Base-by-base conservation (phyloP, 148 eudicot genomes). In the Vaccinium darrowii region DNA sequence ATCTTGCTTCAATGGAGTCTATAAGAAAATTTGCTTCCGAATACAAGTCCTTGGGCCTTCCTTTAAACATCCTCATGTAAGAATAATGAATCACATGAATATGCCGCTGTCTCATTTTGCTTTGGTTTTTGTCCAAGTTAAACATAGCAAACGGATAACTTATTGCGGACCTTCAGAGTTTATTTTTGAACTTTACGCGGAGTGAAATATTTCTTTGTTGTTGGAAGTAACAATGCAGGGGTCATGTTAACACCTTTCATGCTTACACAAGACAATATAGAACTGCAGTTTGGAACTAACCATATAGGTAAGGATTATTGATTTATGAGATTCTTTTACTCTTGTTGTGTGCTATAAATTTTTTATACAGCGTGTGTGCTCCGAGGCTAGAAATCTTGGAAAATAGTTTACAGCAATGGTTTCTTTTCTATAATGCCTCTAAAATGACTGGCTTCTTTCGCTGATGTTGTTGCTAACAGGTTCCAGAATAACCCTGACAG, bases 141-240 rank as follows among this genome's bases (percentile, higher is more conserved):
- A 30, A 65, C 33, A 27, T 21, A 27, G 1, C 53, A 30, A 30
- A 33, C 36, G 36, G 36, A 33, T 33, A 33, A 33, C 36, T n/a
- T 53, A 10, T 57, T 30, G 11, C 19, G 15, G 76, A 16, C n/a
- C 63, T 43, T 43, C 5, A 33, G 36, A 51, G 49, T 63, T 62
- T 5, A 5, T 2, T 54, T 78, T 78, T 80, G 51, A 84, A 51
- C 56, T 53, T 79, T 15, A 54, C 33, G 14, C 23, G 23, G 27
- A 76, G 51, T 30, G 27, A 43, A 50, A 27, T 54, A 43, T 87
- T 36, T 81, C 49, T 62, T 88, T 23, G 51, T 52, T 79, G 72
- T 81, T 88, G 74, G 62, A 87, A 95, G 98, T 86, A 96, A 96
- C 89, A 94, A 96, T 92, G 99, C 99, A 92, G 99, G 99, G 69